Base-by-base conservation (phyloP, 345 rosid genomes). In the Dimocarpus longan region DNA sequence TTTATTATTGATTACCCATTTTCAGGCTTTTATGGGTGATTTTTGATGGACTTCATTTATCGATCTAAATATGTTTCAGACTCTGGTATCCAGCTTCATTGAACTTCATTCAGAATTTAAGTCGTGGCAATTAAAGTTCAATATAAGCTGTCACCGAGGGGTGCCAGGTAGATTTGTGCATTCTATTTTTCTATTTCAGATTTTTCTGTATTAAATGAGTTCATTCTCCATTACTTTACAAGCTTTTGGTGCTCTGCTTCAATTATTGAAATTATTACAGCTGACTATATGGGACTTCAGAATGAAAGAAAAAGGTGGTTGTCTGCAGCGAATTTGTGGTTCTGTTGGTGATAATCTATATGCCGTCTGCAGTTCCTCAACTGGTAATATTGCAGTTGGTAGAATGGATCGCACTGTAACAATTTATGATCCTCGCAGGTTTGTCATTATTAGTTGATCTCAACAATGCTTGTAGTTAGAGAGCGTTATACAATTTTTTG, bases 391-490 rank as follows among this genome's bases (percentile, higher is more conserved):
- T 59, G 92, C 93, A 66, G 90, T 89, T 12, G 93, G 90, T 67
- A 93, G 93, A 43, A 89, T 90, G 81, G 93, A 90, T 83, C 92
- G 92, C 63, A 86, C 91, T 1, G 90, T 91, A 62, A 85, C 91
- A 39, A 74, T 91, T 57, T 91, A 90, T 87, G 95, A 91, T 87
- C 92, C 95, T 72, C 92, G 93, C 84, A 90, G 92, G 95, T 91
- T 74, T 44, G 77, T 79, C 28, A 12, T 76, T 26, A 13, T 76
- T 73, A 48, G 26, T 48, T 71, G 22, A 19, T 76, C 32, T 52
- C 46, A 44, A 46, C 12, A 16, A 26, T 10, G 26, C 46, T 18
- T 48, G 18, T 22, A 0, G 28, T 7, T 60, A 60, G 65, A 60
- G 10, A 9, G 65, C 28, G 7, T n/a, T 60, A 60, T n/a, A 5